Evolutionary conservation across 2,329 filamentous ascomycete genomes (phyloP).

Genomic region (Fusarium sp.): DNA sequence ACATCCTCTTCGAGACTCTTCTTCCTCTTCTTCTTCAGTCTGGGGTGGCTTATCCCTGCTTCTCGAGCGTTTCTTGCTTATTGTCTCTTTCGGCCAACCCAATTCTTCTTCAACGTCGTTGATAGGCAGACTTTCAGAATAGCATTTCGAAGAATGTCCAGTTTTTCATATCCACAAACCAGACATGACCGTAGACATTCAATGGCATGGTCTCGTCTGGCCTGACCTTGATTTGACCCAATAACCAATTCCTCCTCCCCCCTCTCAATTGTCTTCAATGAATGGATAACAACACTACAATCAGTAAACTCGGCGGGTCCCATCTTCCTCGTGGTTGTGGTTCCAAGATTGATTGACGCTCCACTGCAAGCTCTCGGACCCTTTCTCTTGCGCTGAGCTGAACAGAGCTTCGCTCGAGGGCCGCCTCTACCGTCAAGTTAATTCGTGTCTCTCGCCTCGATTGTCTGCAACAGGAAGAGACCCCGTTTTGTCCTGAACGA

Average conservation of each 20-base stretch:
- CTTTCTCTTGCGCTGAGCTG: constrained; percentile 25
- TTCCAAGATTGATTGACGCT: constrained; percentile 23
- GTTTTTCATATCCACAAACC: not conserved
- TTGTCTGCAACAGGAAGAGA: constrained; percentile 23
- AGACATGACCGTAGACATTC: not conserved
- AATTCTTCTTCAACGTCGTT: not conserved
- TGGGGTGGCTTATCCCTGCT: constrained; percentile 37
- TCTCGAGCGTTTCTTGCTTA: constrained; percentile 7
- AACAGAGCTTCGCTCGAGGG: not conserved
- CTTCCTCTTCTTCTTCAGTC: constrained; percentile 6
- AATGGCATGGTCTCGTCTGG: constrained; percentile 8
- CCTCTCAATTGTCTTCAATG: not conserved
- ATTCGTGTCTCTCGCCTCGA: constrained; percentile 8
- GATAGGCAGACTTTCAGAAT: not conserved
- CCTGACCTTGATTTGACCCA: constrained; percentile 7
- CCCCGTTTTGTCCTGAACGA: constrained; percentile 8
- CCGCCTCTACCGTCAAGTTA: constrained; percentile 4
- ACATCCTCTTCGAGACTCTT: not conserved
- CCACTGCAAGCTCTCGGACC: constrained; percentile 33
- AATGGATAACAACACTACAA: not conserved
- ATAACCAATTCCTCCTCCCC: not conserved
- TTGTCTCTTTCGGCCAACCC: constrained; percentile 35
- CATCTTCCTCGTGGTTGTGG: constrained; percentile 10
- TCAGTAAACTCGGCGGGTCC: constrained; percentile 19
- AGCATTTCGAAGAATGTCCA: constrained; percentile 1